phyloP scores from a whole-genome alignment of 1,139 yeast species.

The Scheffersomyces lignicola region DNA sequence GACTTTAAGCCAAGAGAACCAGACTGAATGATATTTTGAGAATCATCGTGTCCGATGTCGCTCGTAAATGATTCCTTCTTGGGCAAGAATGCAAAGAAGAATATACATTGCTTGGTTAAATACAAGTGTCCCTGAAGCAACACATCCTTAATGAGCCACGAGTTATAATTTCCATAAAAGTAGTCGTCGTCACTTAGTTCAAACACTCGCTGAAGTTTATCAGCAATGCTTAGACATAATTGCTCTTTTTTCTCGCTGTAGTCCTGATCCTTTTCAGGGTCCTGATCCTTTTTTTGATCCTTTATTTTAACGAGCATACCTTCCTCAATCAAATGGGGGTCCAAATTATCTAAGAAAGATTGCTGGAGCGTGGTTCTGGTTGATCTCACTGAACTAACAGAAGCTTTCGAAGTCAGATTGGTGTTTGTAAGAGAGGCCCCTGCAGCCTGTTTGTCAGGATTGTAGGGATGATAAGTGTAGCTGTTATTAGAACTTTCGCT shows the following conservation, averaged over 20 bases:
- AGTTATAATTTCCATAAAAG: slow-evolving; percentile 58
- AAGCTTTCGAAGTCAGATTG: background rate
- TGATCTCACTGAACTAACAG: slow-evolving; percentile 2
- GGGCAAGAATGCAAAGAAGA: slow-evolving; percentile 85
- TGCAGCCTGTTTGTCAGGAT: slow-evolving; percentile 1
- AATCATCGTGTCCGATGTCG: slow-evolving; percentile 22
- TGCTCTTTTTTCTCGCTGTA: slow-evolving; percentile 15
- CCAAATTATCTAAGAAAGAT: slow-evolving; percentile 36
- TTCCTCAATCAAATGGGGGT: slow-evolving; percentile 24
- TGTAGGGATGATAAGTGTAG: background rate
- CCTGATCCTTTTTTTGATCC: slow-evolving; percentile 5
- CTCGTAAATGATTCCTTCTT: slow-evolving; percentile 18
- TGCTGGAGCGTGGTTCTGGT: slow-evolving; percentile 30
- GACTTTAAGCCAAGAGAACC: slow-evolving; percentile 55
- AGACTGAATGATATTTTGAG: slow-evolving; percentile 34
- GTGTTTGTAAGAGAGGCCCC: background rate
- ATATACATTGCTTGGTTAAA: slow-evolving; percentile 60
- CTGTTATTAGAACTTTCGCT: background rate
- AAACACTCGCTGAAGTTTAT: slow-evolving; percentile 38
- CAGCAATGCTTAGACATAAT: slow-evolving; percentile 33
- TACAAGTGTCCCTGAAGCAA: slow-evolving; percentile 83
- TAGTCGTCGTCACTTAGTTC: slow-evolving; percentile 49
- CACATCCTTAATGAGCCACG: slow-evolving; percentile 84
- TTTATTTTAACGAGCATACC: slow-evolving; percentile 20
- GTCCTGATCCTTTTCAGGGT: slow-evolving; percentile 7